Evolutionary conservation across 192 early-diverging fungal species (phyloP).

Genomic region (Coemansia sp.): DNA sequence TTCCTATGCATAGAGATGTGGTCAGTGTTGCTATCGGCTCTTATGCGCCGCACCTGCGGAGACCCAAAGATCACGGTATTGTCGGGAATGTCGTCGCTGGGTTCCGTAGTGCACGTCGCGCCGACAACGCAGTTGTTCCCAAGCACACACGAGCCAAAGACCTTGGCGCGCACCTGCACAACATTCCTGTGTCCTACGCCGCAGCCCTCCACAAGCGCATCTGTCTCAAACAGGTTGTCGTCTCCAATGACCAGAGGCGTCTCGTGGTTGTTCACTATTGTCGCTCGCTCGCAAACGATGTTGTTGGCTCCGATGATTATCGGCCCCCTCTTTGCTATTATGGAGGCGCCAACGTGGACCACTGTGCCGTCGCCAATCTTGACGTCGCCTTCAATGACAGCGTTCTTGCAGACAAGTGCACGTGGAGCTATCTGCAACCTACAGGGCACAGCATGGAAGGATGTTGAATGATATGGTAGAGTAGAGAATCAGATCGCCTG

Average conservation of each 20-base stretch:
- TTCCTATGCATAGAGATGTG: constrained; percentile 32
- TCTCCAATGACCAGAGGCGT: constrained; percentile 47
- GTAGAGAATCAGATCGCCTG: too few relatives aligned
- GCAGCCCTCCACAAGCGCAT: constrained; percentile 35
- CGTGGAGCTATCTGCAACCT: constrained; percentile 45
- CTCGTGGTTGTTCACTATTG: constrained; percentile 40
- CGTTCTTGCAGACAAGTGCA: constrained; percentile 51
- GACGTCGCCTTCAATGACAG: constrained; percentile 46
- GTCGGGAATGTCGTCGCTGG: constrained; percentile 40
- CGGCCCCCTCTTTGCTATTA: constrained; percentile 47
- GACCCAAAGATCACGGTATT: constrained; percentile 50
- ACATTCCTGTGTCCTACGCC: constrained; percentile 51
- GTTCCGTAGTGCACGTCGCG: constrained; percentile 28
- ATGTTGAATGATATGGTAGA: too few relatives aligned
- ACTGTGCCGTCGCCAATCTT: constrained; percentile 49
- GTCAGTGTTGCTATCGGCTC: constrained; percentile 27
- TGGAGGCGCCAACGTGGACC: constrained; percentile 49
- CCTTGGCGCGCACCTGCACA: constrained; percentile 34
- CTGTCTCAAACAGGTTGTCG: constrained; percentile 50
- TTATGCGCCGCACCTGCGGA: constrained; percentile 31
- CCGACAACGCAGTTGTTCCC: constrained; percentile 55
- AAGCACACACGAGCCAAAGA: constrained; percentile 37
- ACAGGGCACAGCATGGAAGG: neutral
- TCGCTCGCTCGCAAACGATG: constrained; percentile 48
- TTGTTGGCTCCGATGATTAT: constrained; percentile 54